Conservation (phyloP, 208 protist genomes). For the Wallacemonas sp. region DNA sequence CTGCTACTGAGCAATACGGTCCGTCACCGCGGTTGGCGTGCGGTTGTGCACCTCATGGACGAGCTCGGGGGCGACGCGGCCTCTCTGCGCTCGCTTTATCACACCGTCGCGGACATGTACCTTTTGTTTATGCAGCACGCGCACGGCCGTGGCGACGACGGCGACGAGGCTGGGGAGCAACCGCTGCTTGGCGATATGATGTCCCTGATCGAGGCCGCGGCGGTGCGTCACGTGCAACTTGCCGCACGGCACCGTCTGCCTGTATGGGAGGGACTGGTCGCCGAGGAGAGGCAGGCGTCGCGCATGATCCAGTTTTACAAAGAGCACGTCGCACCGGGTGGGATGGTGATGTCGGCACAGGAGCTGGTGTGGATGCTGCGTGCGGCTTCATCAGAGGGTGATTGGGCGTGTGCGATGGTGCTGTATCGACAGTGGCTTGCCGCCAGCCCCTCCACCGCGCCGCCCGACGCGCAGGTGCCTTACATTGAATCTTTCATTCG, state of each 20-base stretch:
- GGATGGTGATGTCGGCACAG: not conserved
- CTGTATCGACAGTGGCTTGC: conserved; percentile 2
- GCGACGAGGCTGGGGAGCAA: not conserved
- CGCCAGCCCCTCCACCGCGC: not conserved
- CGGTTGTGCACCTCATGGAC: conserved; percentile 39
- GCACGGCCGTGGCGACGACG: not conserved
- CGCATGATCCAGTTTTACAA: not conserved
- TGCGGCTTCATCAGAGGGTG: not conserved
- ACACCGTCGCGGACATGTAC: conserved; percentile 47
- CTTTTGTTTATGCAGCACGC: conserved; percentile 12
- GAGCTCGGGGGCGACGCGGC: conserved; percentile 50
- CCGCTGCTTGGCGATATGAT: conserved; percentile 9
- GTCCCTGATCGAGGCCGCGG: conserved; percentile 19
- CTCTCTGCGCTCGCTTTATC: conserved; percentile 51
- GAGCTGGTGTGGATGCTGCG: not conserved
- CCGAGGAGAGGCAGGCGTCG: not conserved
- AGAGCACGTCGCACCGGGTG: not conserved
- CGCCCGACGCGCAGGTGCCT: conserved; percentile 1
- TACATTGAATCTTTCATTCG: not conserved
- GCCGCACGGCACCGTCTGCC: conserved; percentile 16
- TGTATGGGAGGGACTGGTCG: conserved; percentile 18
- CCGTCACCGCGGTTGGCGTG: conserved; percentile 36
- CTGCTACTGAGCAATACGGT: conserved; percentile 39
- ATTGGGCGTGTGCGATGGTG: conserved; percentile 2
- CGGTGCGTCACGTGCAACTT: conserved; percentile 14